Evolutionary conservation across 2,329 filamentous ascomycete genomes (phyloP), one percentile per base, ranked within the genome.

Genomic region (Calonectria multiphialidica): DNA sequence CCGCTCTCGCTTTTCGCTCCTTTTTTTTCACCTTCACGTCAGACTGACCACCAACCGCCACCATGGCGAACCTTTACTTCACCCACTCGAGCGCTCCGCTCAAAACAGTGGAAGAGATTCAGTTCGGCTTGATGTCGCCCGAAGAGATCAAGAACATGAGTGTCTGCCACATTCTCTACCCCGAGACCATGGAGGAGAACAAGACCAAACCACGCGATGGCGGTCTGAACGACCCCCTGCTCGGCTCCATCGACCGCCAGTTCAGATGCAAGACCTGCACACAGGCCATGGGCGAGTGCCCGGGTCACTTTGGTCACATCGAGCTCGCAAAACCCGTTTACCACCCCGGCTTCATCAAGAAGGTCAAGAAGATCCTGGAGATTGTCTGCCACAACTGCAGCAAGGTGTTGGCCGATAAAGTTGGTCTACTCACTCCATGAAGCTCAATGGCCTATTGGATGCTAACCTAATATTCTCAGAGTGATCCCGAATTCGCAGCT

Each of bases 101-200:
- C 90, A 96, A 97, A 89, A 98, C 94, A 78, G 96, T 99, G 81
- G 93, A 98, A 90, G 97, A 99, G 90, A 98, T 99, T 81, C 97
- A 99, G 89, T 99, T 99, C 83, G 97, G 97, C 82, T 91, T 99
- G 83, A 91, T 99, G 85, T 98, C 97, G 42, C 97, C 97, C 30
- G 97, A 99, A 84, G 97, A 99, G 88, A 98, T 98, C 86, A 98
- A 99, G 89, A 96, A 94, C 81, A 97, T 98, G 95, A 98, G 96
- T 86, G 96, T 98, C 75, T 94, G 93, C 79, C 95, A 98, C 84
- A 96, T 99, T 83, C 91, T 97, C 84, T 98, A 98, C 83, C 96
- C 97, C n/a, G 97, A 99, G 88, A 98, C 97, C 33, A 98, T 99
- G 97, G 97, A 99, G 82, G 97, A 99, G 85, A 93, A 93, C 84